Conservation (phyloP, 2,329 filamentous ascomycete genomes). For the Calonectria pteridis region DNA sequence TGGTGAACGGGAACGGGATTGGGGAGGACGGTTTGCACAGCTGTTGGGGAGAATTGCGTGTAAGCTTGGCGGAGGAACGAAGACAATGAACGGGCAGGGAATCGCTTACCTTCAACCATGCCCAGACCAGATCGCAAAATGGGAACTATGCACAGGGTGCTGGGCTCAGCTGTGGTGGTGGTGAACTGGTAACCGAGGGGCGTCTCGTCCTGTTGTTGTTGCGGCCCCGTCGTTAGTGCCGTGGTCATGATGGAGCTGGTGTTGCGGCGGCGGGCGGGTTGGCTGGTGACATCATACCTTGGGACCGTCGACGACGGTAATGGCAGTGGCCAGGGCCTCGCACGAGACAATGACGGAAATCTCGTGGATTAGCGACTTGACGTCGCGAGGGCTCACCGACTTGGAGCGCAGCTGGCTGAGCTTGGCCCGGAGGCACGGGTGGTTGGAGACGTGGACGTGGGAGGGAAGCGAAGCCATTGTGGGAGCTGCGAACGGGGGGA, state of each 20-base stretch:
- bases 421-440: slow-evolving; percentile 90
- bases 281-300: slow-evolving; percentile 64
- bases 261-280: background rate
- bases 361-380: slow-evolving; percentile 86
- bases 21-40: slow-evolving; percentile 86
- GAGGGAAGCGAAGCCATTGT: slow-evolving; percentile 60
- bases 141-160: slow-evolving; percentile 83
- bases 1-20: slow-evolving; percentile 87
- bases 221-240: background rate
- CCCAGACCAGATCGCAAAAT: slow-evolving; percentile 92
- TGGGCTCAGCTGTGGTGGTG: slow-evolving; percentile 72
- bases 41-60: slow-evolving; percentile 53
- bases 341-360: slow-evolving; percentile 85
- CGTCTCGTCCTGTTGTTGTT: slow-evolving; percentile 73
- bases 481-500: background rate
- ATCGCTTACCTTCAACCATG: slow-evolving; percentile 82
- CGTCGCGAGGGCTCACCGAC: slow-evolving; percentile 77
- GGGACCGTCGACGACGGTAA: slow-evolving; percentile 69
- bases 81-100: background rate
- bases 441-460: slow-evolving; percentile 82
- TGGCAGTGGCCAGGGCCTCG: slow-evolving; percentile 78
- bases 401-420: slow-evolving; percentile 88
- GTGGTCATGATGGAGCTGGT: background rate
- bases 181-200: slow-evolving; percentile 83
- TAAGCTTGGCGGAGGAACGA: slow-evolving; percentile 9